Evolutionary conservation across 208 protist genomes (phyloP), one percentile per base, ranked within the genome.

Genomic region (Crithidia expoeki): DNA sequence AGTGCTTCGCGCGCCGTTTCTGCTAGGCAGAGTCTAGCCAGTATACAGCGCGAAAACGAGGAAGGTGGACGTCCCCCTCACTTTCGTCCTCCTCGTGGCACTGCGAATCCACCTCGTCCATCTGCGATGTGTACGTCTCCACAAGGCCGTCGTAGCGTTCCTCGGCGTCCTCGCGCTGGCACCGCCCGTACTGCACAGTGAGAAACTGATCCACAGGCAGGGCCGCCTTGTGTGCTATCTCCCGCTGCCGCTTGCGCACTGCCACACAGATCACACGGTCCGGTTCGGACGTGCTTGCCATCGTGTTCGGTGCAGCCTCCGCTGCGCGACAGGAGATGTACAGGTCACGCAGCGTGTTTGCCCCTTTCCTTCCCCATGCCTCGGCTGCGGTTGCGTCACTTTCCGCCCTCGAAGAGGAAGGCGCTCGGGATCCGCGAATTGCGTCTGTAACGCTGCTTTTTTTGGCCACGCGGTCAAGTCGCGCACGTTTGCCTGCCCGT

Each of bases 121-220:
- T 68, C 21, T 87, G 59, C 1, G 57, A 49, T 12, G 40, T 61
- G 57, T 89, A 94, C 3, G 59, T 79, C 42, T 85, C 74, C 51
- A 67, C 75, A 25, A 94, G 58, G n/a, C 51, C 69, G 2, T 83
- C 61, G 62, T 92, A 92, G 7, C 85, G 77, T 28, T 42, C 42
- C 47, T 77, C 67, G 1, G 89, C 89, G 21, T 90, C 81, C 0
- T 62, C 72, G 7, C 46, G 65, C 34, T 84, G 80, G 53, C 80
- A 94, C 1, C 75, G 51, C 7, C 74, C 86, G 72, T 86, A 94
- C n/a, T 66, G 80, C 10, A 81, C 5, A 21, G 84, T 81, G 16
- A 94, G 63, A 16, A 92, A 52, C 40, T 74, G 66, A 60, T 94
- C 86, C 6, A 94, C 52, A 12, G 81, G 76, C 10, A 79, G 74